Evolutionary conservation across 2,329 filamentous ascomycete genomes (phyloP), one percentile per base, ranked within the genome.

Genomic region (Fusarium armeniacum): DNA sequence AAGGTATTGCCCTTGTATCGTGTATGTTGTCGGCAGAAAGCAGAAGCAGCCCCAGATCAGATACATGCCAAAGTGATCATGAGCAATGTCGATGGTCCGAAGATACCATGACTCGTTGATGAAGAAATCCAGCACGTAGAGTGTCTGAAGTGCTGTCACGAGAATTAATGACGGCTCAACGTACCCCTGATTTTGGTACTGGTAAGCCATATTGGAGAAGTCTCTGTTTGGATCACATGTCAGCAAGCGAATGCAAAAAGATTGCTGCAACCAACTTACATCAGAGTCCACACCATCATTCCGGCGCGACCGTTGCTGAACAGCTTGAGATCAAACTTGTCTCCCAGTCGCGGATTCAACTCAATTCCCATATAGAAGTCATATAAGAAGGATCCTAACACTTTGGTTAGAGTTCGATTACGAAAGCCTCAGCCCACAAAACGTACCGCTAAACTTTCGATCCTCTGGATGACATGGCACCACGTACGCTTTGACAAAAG

Each of bases 91-190:
- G 12, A 83, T 82, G 3, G 82, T 83, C 22, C 78, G 77, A n/a
- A 83, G 73, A 62, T 84, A 84, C 83, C 83, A 85, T 15, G 80
- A 78, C 66, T 85, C 83, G 10, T 85, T 84, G 49, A 81, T 73
- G 51, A 85, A 85, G 58, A 85, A 85, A 47, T 85, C 83, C 1
- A 84, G 65, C 10, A 84, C 80, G 52, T 85, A 85, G 10, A 83
- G 68, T 1, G 75, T 71, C 60, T 85, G 83, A 3, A 85, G 75
- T 65, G 82, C 75, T 9, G 80, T 80, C 11, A 83, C 78, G 11
- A 85, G 76, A 2, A 85, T 69, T 16, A 85, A 77, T 3, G 74
- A 76, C 9, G 62, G 64, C 10, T 73, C 65, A n/a, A 83, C 73
- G n/a, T 76, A 78, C 18, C 79, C 80, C 35, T 80, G 76, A 2